phyloP scores from a whole-genome alignment of 345 rosid species.

The Citrus hindsii region DNA sequence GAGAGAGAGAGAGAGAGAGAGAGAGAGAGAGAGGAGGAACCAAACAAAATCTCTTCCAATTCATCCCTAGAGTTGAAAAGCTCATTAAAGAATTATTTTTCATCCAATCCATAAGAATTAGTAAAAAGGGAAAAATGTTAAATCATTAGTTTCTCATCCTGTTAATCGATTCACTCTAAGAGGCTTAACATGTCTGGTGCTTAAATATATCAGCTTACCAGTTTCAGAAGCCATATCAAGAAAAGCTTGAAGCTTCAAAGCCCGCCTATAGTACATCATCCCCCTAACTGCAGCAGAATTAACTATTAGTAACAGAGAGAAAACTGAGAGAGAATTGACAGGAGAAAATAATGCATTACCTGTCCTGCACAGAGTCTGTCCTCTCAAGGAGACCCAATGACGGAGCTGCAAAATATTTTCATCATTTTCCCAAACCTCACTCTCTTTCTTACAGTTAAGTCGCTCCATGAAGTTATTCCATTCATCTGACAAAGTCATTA shows the following conservation, averaged over 20 bases:
- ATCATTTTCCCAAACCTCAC: conserved; percentile 78
- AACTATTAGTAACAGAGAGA: conserved; percentile 16
- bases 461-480: conserved; percentile 97
- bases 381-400: conserved; percentile 95
- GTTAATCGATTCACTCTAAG: not conserved
- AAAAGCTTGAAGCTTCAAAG: conserved; percentile 96
- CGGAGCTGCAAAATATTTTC: conserved; percentile 94
- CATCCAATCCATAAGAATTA: too few relatives aligned
- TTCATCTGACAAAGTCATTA: conserved; percentile 56
- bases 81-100: not conserved
- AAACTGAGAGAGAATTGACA: not conserved
- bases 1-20: too few relatives aligned
- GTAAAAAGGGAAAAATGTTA: too few relatives aligned
- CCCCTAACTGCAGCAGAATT: conserved; percentile 72
- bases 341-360: conserved; percentile 38
- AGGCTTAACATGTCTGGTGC: not conserved
- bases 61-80: not conserved
- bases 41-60: not conserved
- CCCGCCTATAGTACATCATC: conserved; percentile 98
- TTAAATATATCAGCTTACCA: conserved; percentile 38
- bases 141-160: not conserved
- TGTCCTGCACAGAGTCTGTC: conserved; percentile 92
- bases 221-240: conserved; percentile 93
- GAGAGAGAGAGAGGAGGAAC: not conserved
- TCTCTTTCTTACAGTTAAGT: conserved; percentile 65